These are phyloP conservation scores for Mycena metata DNA, from an alignment of 768 basidiomycete species.

Conservation along the genomic window DNA sequence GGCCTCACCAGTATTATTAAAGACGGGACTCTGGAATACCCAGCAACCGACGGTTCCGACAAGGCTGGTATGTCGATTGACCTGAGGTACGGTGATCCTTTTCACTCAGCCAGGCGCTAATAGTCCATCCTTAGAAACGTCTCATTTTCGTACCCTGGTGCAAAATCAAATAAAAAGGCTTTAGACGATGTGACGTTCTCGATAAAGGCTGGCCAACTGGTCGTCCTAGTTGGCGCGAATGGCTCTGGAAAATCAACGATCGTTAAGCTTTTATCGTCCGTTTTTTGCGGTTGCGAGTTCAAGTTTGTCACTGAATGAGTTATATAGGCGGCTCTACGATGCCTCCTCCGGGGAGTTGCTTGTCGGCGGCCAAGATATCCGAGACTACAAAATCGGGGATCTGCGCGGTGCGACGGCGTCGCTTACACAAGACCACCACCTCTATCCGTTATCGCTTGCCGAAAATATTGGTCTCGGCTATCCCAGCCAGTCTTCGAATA, in stretches of 20 bases:
- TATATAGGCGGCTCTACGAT: slow-evolving; percentile 56
- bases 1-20: slow-evolving; percentile 42
- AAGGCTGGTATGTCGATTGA: slow-evolving; percentile 47
- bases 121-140: slow-evolving; percentile 55
- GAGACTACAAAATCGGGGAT: slow-evolving; percentile 52
- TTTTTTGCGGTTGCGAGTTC: too few relatives aligned
- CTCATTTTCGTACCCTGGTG: slow-evolving; percentile 65
- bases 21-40: slow-evolving; percentile 47
- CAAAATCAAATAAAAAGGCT: slow-evolving; percentile 50
- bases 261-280: slow-evolving; percentile 59
- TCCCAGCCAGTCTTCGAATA: slow-evolving; percentile 33
- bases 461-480: slow-evolving; percentile 57
- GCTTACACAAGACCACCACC: slow-evolving; percentile 62
- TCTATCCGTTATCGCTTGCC: slow-evolving; percentile 62
- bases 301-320: too few relatives aligned
- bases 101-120: not conserved
- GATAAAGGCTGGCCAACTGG: slow-evolving; percentile 62
- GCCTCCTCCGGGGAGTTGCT: slow-evolving; percentile 57
- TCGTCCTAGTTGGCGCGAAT: slow-evolving; percentile 71
- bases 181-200: slow-evolving; percentile 57
- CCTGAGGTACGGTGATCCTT: slow-evolving; percentile 40
- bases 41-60: slow-evolving; percentile 32
- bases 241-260: slow-evolving; percentile 70
- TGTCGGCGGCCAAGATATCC: slow-evolving; percentile 57
- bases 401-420: slow-evolving; percentile 61